Base-by-base conservation (phyloP, 2,329 filamentous ascomycete species). In the Botrytis cinerea region DNA sequence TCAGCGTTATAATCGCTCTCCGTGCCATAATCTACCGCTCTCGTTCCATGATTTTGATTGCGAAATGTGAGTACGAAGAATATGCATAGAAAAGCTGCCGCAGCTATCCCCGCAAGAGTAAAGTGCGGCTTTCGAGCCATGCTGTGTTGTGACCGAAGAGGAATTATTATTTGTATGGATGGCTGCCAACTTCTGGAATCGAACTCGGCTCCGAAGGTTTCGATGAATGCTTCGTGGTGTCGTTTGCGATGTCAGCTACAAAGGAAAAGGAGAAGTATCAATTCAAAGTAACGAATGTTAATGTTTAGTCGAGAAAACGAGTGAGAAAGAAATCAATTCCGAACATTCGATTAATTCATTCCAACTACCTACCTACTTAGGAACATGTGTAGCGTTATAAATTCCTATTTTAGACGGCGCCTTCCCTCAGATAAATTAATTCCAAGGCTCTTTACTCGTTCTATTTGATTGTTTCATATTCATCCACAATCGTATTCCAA, bases 81-180 rank as follows among this genome's bases (percentile, higher is more conserved):
- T 76, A 91, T 87, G 59, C 88, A 87, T 73, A 92, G 77, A 78
- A 88, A 85, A 71, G 91, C 85, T 75, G 87, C 82, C 74, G 87
- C 83, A 77, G 89, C 84, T 76, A 86, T 85, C 76, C 91, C 79
- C 67, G 89, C 80, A 75, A 91, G 79, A 68, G 88, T 79, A 45
- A 87, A 84, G 74, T 90, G 80, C 77, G 89, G 77, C 70, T 77
- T 76, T 62, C 80, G 79, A 75, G 80, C 76, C 81, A 82, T 82
- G 45, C 57, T 73, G 75, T 54, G 8, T 40, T 67, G 32, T 67
- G 64, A 20, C 48, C 64, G 38, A 14, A 46, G 2, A 22, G 9
- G 61, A 45, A 64, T 64, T 16, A 4, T 32, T 51, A 14, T 40
- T 28, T 16, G 45, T 67, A 28, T 10, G 40, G 32, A 67, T 54